These are phyloP conservation scores for Tolypocladium capitatum DNA, from an alignment of 2,329 filamentous ascomycete species.

Conservation along the genomic window DNA sequence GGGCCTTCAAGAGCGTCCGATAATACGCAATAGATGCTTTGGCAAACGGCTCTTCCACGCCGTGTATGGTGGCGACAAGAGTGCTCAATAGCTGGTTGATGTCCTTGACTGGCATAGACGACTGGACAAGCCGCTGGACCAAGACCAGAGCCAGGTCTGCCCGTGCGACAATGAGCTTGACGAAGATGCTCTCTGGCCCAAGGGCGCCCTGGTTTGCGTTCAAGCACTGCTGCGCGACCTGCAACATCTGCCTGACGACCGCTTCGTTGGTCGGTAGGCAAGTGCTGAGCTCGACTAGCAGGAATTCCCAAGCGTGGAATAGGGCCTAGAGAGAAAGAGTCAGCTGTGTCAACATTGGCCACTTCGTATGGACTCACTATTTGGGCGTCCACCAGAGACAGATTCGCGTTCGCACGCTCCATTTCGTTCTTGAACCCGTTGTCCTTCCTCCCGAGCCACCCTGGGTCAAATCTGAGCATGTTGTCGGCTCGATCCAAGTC, in stretches of 20 bases:
- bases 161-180: slow-evolving; percentile 60
- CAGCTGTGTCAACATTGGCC: slow-evolving; percentile 3
- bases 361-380: slow-evolving; percentile 35
- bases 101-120: slow-evolving; percentile 33
- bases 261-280: slow-evolving; percentile 37
- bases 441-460: slow-evolving; percentile 57
- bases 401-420: slow-evolving; percentile 73
- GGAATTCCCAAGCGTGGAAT: slow-evolving; percentile 78
- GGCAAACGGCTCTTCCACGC: slow-evolving; percentile 39
- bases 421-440: slow-evolving; percentile 75
- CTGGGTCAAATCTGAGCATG: slow-evolving; percentile 63
- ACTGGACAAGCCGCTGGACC: slow-evolving; percentile 63
- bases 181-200: slow-evolving; percentile 69
- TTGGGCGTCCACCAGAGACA: slow-evolving; percentile 87
- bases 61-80: slow-evolving; percentile 38
- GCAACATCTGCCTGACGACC: slow-evolving; percentile 56
- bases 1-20: slow-evolving; percentile 66
- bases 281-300: slow-evolving; percentile 71
- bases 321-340: slow-evolving; percentile 44
- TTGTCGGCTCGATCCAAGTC: slow-evolving; percentile 61
- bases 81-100: slow-evolving; percentile 37
- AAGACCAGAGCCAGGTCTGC: slow-evolving; percentile 73
- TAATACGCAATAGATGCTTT: slow-evolving; percentile 54
- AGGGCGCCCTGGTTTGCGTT: slow-evolving; percentile 60
- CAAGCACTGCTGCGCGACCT: slow-evolving; percentile 66